Conservation (phyloP, 2,329 filamentous ascomycete species). For the Ambrosiella cleistominuta region DNA sequence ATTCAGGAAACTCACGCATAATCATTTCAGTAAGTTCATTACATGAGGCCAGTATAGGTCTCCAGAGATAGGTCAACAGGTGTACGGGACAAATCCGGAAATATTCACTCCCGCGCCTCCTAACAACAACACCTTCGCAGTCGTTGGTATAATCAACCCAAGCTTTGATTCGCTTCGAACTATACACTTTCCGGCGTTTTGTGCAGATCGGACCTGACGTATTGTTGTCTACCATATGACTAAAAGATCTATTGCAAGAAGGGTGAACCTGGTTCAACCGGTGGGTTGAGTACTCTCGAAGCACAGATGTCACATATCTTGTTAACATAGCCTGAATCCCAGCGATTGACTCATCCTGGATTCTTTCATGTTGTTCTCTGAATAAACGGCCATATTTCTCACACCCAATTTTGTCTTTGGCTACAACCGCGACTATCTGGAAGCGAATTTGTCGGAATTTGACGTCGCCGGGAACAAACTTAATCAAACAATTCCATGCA, state of each 20-base stretch:
- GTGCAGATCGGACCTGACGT: too few species aligned
- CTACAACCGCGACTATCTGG: neutral
- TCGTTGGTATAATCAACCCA: neutral
- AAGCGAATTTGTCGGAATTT: neutral
- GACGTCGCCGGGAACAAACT: neutral
- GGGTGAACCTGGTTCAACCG: too few species aligned
- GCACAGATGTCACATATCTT: neutral
- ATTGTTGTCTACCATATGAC: too few species aligned
- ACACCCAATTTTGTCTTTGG: neutral
- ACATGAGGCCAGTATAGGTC: too few species aligned
- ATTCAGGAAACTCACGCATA: too few species aligned
- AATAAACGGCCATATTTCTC: neutral
- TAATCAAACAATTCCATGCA: neutral
- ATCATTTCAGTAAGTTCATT: too few species aligned
- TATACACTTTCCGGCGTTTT: neutral
- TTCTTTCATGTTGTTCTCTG: neutral
- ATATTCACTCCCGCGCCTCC: neutral
- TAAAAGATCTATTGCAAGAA: too few species aligned
- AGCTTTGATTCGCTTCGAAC: neutral
- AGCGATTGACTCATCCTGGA: neutral
- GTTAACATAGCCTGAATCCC: neutral
- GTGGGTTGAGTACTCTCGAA: neutral
- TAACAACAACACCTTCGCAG: neutral
- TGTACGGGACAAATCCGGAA: neutral
- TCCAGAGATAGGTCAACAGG: neutral